Evolutionary conservation across 1,284 basidiomycete species (phyloP).

Genomic region (Albatrellus sp.): DNA sequence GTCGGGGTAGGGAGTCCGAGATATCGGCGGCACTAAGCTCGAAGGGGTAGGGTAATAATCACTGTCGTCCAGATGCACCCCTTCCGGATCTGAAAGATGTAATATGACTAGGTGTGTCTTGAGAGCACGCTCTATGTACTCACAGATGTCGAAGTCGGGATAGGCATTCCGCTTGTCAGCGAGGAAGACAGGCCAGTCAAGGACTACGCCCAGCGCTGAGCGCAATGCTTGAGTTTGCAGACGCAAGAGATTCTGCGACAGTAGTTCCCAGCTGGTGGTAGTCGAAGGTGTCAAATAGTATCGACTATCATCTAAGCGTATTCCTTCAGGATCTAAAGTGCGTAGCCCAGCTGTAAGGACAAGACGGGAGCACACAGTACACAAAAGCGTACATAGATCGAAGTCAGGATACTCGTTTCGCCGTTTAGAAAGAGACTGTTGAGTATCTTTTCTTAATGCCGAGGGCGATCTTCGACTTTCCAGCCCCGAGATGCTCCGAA

Average conservation of each 20-base stretch:
- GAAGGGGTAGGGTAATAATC: background rate
- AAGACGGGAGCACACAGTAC: too few relatives aligned
- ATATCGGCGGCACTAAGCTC: background rate
- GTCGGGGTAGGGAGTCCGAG: conserved; percentile 6
- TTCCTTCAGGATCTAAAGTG: too few relatives aligned
- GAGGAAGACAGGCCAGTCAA: background rate
- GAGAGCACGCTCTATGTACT: background rate
- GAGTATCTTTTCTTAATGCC: too few relatives aligned
- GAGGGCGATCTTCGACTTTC: too few relatives aligned
- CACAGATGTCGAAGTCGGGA: conserved; percentile 4
- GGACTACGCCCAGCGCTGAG: background rate
- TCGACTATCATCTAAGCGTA: too few relatives aligned
- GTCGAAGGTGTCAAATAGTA: too few relatives aligned
- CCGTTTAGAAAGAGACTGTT: too few relatives aligned
- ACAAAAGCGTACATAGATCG: conserved; percentile 19
- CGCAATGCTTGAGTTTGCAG: background rate
- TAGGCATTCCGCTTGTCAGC: background rate
- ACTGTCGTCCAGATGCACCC: background rate
- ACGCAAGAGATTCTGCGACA: too few relatives aligned
- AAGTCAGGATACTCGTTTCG: conserved; percentile 19
- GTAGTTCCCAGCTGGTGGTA: too few relatives aligned
- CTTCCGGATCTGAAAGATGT: conserved; percentile 3
- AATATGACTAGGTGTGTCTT: background rate
- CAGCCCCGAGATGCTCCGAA: too few relatives aligned
- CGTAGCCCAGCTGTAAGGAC: too few relatives aligned